Evolutionary conservation across 257 asterid genomes (phyloP).

Genomic region (Plantago elongata): DNA sequence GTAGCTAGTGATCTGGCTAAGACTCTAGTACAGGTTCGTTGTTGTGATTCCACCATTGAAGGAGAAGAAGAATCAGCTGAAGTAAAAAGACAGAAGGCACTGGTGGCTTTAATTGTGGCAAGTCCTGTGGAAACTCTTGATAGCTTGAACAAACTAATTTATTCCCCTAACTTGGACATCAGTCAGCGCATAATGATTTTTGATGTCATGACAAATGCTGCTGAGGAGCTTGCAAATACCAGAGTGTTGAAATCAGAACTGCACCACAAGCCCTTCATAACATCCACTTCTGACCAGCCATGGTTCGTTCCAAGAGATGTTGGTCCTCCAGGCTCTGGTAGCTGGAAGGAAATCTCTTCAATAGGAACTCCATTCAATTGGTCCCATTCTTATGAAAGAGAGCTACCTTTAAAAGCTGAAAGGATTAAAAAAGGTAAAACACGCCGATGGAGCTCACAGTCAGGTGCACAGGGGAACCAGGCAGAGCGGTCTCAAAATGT

Average conservation of each 20-base stretch:
- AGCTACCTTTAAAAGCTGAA: conserved; percentile 59
- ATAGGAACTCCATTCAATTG: conserved; percentile 67
- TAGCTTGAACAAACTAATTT: conserved; percentile 63
- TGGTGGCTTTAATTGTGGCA: conserved; percentile 65
- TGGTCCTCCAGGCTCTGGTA: conserved; percentile 72
- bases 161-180: conserved; percentile 78
- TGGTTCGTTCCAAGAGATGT: conserved; percentile 70
- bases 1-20: conserved; percentile 70
- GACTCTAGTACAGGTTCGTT: conserved; percentile 74
- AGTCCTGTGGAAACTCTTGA: conserved; percentile 77
- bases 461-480: conserved; percentile 37
- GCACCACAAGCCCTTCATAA: conserved; percentile 39
- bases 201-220: conserved; percentile 84
- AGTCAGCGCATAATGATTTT: conserved; percentile 91
- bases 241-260: conserved; percentile 36
- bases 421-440: conserved; percentile 60
- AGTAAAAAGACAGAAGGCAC: conserved; percentile 73
- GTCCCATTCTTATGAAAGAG: conserved; percentile 91
- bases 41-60: conserved; percentile 67
- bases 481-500: conserved; percentile 52
- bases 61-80: conserved; percentile 93
- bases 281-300: conserved; percentile 59
- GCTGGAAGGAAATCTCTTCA: conserved; percentile 79
- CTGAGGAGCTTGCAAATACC: conserved; percentile 77
- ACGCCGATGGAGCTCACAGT: conserved; percentile 61